These are phyloP conservation scores for Myriosclerotinia duriaeana DNA, from an alignment of 2,329 filamentous ascomycete species.

Conservation along the genomic window DNA sequence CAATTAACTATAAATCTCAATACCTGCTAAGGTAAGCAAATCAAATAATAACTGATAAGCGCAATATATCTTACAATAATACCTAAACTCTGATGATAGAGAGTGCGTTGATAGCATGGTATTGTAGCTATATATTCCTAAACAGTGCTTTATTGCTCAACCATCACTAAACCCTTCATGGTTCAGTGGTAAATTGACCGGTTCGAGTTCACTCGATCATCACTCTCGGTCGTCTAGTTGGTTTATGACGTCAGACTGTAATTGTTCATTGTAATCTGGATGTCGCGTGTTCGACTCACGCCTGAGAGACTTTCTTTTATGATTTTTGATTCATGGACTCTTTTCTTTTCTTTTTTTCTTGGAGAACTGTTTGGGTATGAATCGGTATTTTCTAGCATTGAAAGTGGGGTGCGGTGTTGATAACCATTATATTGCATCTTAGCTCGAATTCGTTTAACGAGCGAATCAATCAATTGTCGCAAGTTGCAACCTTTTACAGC, in stretches of 20 bases:
- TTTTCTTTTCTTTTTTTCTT: too few species aligned
- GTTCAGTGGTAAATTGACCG: constrained; percentile 8
- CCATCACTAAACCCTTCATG: background rate
- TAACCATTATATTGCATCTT: too few species aligned
- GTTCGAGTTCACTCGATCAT: constrained; percentile 14
- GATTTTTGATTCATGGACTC: background rate
- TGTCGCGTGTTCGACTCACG: constrained; percentile 17
- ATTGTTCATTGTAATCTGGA: constrained; percentile 13
- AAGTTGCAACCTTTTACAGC: background rate
- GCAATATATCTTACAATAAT: too few species aligned
- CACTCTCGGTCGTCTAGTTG: constrained; percentile 14
- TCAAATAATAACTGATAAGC: too few species aligned
- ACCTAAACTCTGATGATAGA: too few species aligned
- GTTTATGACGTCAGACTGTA: constrained; percentile 20
- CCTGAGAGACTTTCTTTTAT: constrained; percentile 1
- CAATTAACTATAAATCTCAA: too few species aligned
- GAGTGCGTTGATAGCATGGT: too few species aligned
- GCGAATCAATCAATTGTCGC: background rate
- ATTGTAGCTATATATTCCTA: background rate
- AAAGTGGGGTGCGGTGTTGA: too few species aligned
- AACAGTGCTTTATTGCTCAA: accelerated
- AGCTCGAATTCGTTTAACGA: too few species aligned
- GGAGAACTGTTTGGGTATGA: too few species aligned
- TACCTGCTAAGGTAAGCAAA: too few species aligned
- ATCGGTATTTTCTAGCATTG: too few species aligned